A percentile compares a stretch with the other conserved stretches of the same genome.
These are phyloP conservation scores for Carnegiea gigantea DNA, from an alignment of 179 eudicot genomes.

Conservation along the genomic window DNA sequence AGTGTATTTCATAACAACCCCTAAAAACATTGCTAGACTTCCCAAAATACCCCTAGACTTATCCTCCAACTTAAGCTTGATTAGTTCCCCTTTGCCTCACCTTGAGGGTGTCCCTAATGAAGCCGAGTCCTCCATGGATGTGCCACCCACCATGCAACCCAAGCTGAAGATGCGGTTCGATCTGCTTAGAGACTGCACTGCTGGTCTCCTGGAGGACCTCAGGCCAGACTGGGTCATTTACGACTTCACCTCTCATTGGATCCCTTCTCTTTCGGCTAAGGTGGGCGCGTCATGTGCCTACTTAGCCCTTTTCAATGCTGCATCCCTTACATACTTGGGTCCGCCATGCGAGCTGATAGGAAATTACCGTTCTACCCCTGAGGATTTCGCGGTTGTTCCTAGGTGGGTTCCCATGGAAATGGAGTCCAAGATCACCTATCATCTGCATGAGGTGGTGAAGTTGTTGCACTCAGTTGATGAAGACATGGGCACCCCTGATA, in stretches of 20 bases:
- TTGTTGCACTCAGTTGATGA: constrained; percentile 20
- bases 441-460: constrained; percentile 34
- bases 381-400: constrained; percentile 29
- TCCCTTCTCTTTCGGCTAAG: constrained; percentile 26
- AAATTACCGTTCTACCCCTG: constrained; percentile 1
- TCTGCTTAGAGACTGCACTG: constrained; percentile 13
- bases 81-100: constrained; percentile 32
- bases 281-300: constrained; percentile 25
- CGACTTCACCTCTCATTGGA: constrained; percentile 37
- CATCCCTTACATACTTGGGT: constrained; percentile 9
- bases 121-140: constrained; percentile 40
- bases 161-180: constrained; percentile 26
- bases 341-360: constrained; percentile 18
- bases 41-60: constrained; percentile 29
- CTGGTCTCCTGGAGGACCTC: constrained; percentile 14
- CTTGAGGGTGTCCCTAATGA: constrained; percentile 29
- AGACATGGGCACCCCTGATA: constrained; percentile 19
- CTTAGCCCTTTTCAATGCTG: constrained; percentile 27
- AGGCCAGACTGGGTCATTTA: constrained; percentile 39
- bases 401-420: constrained; percentile 36
- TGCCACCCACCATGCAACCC: constrained; percentile 25
- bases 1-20: constrained; percentile 32
- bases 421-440: constrained; percentile 29
- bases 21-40: constrained; percentile 31
- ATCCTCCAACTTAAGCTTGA: constrained; percentile 1